Conservation (phyloP, 345 rosid genomes). For the Eucalyptus caleyi region DNA sequence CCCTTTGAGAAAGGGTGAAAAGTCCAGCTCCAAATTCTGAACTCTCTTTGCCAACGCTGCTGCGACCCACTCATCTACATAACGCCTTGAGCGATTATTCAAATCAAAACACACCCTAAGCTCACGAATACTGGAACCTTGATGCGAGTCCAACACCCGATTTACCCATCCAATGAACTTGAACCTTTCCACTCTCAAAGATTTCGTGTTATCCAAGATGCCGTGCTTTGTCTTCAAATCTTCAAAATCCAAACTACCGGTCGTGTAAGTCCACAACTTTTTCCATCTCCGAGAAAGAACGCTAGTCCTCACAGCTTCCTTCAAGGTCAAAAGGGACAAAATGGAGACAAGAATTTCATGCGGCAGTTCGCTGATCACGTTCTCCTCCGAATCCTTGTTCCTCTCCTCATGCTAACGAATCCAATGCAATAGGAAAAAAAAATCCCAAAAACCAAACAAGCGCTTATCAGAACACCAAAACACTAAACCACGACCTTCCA, state of each 20-base stretch:
- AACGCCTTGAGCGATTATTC: neutral
- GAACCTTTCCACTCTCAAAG: neutral
- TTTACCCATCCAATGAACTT: neutral
- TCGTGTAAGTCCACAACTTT: neutral
- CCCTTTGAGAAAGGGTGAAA: neutral
- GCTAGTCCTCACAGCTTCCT: neutral
- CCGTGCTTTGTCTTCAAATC: neutral
- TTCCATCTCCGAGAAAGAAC: neutral
- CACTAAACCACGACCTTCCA: neutral
- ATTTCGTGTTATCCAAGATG: neutral
- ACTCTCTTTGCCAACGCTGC: neutral
- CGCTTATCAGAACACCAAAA: neutral
- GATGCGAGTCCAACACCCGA: neutral
- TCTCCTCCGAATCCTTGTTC: neutral
- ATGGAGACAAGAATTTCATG: neutral
- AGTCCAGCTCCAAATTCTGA: neutral
- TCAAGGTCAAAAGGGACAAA: neutral
- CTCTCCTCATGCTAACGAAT: neutral
- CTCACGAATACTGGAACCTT: neutral
- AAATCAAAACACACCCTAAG: neutral
- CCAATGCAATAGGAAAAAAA: neutral
- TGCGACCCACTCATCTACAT: neutral
- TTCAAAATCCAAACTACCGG: neutral
- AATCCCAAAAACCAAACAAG: neutral
- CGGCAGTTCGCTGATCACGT: neutral